Conservation (phyloP, 352 stramenopile species). For the Aphanomyces cochlioides region DNA sequence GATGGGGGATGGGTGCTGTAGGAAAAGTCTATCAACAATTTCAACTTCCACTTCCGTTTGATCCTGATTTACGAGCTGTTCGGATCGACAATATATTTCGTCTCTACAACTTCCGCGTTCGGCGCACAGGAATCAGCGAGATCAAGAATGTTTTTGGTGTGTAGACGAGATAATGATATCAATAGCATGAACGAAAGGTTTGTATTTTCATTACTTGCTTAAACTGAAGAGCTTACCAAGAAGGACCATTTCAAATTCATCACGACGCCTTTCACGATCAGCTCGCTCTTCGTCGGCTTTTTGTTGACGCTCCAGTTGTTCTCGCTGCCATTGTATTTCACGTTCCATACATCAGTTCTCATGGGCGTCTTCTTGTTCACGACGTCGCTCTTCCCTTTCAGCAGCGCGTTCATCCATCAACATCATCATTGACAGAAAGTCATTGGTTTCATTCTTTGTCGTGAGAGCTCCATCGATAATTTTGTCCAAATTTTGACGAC, state of each 20-base stretch:
- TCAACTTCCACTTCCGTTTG: conserved; percentile 9
- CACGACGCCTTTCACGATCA: neutral
- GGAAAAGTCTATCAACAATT: conserved; percentile 25
- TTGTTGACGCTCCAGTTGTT: neutral
- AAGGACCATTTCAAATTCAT: neutral
- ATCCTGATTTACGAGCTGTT: conserved; percentile 16
- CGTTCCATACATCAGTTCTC: neutral
- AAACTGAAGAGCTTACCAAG: neutral
- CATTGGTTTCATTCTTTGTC: neutral
- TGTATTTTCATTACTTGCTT: neutral
- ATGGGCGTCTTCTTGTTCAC: neutral
- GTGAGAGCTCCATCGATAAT: neutral
- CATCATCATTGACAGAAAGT: neutral
- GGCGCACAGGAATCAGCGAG: neutral
- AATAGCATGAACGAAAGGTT: neutral
- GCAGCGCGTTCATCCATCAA: neutral
- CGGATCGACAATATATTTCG: too few species aligned
- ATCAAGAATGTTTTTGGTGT: neutral
- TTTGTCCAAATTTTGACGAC: neutral
- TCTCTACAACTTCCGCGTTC: neutral
- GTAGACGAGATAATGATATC: neutral
- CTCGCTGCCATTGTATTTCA: too few species aligned
- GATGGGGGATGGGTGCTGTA: conserved; percentile 31
- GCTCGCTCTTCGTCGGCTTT: neutral
- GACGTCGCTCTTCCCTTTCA: neutral